Conservation (phyloP, 495 filamentous ascomycete genomes). For the Thermothielavioides terrestris region DNA sequence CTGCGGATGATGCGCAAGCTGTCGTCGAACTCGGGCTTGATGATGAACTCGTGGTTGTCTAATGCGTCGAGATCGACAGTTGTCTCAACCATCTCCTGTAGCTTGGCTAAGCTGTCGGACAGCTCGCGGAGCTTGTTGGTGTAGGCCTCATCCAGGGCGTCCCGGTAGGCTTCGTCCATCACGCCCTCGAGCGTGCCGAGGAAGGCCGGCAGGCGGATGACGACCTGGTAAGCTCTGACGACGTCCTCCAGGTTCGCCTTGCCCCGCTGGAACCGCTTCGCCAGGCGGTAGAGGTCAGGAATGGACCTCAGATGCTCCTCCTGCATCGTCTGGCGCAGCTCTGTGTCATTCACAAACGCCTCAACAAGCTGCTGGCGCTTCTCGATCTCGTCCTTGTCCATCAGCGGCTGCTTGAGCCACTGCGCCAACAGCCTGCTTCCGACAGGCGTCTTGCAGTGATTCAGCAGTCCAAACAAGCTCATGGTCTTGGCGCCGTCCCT, state of each 20-base stretch:
- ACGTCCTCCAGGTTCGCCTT: conserved; percentile 92
- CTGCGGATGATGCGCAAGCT: conserved; percentile 77
- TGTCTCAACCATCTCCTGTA: conserved; percentile 98
- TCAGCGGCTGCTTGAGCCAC: conserved; percentile 97
- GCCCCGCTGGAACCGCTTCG: conserved; percentile 89
- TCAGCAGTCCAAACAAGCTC: conserved; percentile 88
- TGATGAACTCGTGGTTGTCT: conserved; percentile 96
- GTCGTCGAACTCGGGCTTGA: conserved; percentile 98
- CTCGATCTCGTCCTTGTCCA: conserved; percentile 84
- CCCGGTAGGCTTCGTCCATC: conserved; percentile 91
- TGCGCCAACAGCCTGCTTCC: conserved; percentile 86
- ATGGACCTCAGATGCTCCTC: conserved; percentile 92
- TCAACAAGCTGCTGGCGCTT: conserved; percentile 90
- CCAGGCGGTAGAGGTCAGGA: conserved; percentile 85
- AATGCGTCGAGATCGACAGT: conserved; percentile 94
- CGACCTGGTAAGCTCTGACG: conserved; percentile 87
- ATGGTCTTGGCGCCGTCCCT: conserved; percentile 95
- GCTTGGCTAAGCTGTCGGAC: conserved; percentile 69
- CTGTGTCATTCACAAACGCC: conserved; percentile 87
- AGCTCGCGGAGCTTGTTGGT: conserved; percentile 69
- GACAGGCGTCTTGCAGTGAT: conserved; percentile 95
- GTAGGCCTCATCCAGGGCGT: conserved; percentile 80
- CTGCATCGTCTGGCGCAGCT: conserved; percentile 93
- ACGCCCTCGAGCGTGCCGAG: conserved; percentile 81
- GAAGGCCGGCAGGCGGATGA: conserved; percentile 84